Percentiles rank a stretch among this genome's conserved stretches.
These are phyloP conservation scores for Haplographium delicatum DNA, from an alignment of 495 filamentous ascomycete species.

Conservation along the genomic window DNA sequence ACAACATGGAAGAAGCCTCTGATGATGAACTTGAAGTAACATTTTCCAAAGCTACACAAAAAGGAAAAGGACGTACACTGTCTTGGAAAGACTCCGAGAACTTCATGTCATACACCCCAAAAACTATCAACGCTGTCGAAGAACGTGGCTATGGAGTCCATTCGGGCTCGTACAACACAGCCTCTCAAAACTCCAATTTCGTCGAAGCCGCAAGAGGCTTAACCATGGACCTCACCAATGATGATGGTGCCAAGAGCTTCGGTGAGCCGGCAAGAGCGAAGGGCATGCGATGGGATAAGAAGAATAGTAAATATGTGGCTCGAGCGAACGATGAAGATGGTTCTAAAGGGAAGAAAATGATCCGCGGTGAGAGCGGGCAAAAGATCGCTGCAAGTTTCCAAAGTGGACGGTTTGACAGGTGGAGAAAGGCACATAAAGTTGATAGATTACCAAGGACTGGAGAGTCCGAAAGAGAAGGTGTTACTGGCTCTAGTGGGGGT, in stretches of 20 bases:
- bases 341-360: constrained; percentile 74
- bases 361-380: constrained; percentile 85
- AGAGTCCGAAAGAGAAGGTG: constrained; percentile 58
- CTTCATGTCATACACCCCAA: constrained; percentile 93
- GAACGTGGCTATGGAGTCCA: constrained; percentile 90
- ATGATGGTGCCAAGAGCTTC: constrained; percentile 74
- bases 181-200: constrained; percentile 61
- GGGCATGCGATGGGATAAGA: constrained; percentile 93
- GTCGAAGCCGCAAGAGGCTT: constrained; percentile 73
- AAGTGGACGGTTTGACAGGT: constrained; percentile 86
- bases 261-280: constrained; percentile 61
- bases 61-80: constrained; percentile 34
- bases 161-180: constrained; percentile 54
- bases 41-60: constrained; percentile 54
- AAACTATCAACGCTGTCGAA: constrained; percentile 69
- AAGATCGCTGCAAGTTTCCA: constrained; percentile 94
- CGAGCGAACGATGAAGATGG: constrained; percentile 92
- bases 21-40: constrained; percentile 79
- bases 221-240: constrained; percentile 83
- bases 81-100: constrained; percentile 77
- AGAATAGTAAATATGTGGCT: constrained; percentile 88
- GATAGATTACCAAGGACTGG: constrained; percentile 72
- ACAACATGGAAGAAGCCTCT: constrained; percentile 59
- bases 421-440: constrained; percentile 80
- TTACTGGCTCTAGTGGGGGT: constrained; percentile 28